Evolutionary conservation across 768 basidiomycete species (phyloP).

Genomic region (Cystobasidium onofrii): DNA sequence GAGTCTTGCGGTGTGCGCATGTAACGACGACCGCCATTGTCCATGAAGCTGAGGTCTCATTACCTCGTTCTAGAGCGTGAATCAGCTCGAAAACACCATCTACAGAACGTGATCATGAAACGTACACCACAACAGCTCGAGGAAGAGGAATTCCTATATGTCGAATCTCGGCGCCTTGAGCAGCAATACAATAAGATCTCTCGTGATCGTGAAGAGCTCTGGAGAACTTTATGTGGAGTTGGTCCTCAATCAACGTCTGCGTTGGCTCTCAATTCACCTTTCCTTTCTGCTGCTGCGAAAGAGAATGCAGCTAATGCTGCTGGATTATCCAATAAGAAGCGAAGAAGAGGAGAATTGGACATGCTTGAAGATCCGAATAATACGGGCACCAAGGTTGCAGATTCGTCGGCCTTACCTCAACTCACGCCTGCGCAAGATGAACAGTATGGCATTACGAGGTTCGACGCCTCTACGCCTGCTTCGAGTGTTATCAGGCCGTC

Average conservation of each 20-base stretch:
- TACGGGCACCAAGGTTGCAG: neutral
- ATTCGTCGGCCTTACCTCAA: constrained; percentile 37
- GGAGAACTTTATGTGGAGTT: constrained; percentile 39
- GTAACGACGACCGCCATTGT: neutral
- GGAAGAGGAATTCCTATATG: constrained; percentile 88
- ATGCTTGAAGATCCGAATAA: constrained; percentile 23
- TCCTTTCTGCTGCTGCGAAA: neutral
- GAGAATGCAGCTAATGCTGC: constrained; percentile 25
- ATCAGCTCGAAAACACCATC: constrained; percentile 74
- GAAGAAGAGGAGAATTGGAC: constrained; percentile 41
- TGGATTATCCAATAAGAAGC: constrained; percentile 40
- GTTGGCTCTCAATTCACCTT: neutral
- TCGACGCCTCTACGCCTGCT: constrained; percentile 38
- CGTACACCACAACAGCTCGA: constrained; percentile 81
- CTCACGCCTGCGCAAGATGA: constrained; percentile 40
- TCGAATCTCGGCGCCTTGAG: constrained; percentile 89
- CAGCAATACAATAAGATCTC: constrained; percentile 62
- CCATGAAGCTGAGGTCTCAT: neutral
- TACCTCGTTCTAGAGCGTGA: constrained; percentile 61
- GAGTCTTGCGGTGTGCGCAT: constrained; percentile 36
- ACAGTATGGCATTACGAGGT: constrained; percentile 42
- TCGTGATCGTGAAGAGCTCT: constrained; percentile 39
- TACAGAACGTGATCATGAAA: constrained; percentile 66
- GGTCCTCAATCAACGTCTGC: constrained; percentile 31
- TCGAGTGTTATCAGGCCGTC: constrained; percentile 32